Conservation (phyloP, 768 basidiomycete species). For the Lactarius evosmus region DNA sequence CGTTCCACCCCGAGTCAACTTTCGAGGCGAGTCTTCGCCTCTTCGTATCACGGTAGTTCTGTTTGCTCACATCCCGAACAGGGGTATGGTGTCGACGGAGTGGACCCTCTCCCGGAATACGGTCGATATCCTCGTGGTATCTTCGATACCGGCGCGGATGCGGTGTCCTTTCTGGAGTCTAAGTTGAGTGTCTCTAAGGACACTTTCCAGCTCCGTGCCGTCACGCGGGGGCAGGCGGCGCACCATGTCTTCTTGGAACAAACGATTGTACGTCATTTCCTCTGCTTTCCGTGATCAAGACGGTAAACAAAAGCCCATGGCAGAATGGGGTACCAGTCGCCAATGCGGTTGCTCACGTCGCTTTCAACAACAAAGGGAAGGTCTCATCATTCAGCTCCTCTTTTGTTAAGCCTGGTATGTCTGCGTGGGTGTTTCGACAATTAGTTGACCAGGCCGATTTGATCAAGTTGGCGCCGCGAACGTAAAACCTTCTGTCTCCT, state of each 20-base stretch:
- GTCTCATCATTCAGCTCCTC: slow-evolving; percentile 46
- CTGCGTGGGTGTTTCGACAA: too few species aligned
- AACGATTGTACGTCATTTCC: slow-evolving; percentile 25
- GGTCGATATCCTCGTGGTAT: slow-evolving; percentile 17
- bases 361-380: slow-evolving; percentile 42
- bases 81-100: slow-evolving; percentile 30
- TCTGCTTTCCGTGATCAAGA: not conserved
- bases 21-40: slow-evolving; percentile 28
- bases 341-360: slow-evolving; percentile 47
- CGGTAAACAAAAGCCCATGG: not conserved
- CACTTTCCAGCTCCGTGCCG: slow-evolving; percentile 24
- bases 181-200: slow-evolving; percentile 27
- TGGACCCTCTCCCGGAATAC: slow-evolving; percentile 29
- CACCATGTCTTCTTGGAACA: slow-evolving; percentile 30
- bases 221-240: slow-evolving; percentile 24
- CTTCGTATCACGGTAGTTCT: not conserved
- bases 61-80: slow-evolving; percentile 6
- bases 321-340: slow-evolving; percentile 39
- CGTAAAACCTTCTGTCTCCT: slow-evolving; percentile 38
- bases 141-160: slow-evolving; percentile 27
- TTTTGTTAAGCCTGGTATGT: slow-evolving; percentile 43
- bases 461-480: slow-evolving; percentile 29
- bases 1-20: slow-evolving; percentile 32
- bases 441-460: not conserved
- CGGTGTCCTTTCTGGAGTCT: slow-evolving; percentile 30